Conservation (phyloP, 345 rosid species). For the Sisymbrium altissimum region DNA sequence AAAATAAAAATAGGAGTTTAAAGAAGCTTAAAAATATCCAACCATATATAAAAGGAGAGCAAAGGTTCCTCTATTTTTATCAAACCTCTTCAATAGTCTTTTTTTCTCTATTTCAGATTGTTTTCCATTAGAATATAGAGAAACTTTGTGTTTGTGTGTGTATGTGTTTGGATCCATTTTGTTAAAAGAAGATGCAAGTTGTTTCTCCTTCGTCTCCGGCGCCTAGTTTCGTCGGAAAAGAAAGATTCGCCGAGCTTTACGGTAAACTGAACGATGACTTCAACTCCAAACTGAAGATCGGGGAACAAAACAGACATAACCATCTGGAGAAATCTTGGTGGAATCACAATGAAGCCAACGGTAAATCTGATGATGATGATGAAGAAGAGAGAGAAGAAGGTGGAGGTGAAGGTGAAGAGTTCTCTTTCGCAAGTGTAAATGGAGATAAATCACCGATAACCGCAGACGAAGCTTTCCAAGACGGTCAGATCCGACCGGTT, state of each 20-base stretch:
- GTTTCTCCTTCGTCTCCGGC: slow-evolving; percentile 27
- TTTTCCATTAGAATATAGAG: background rate
- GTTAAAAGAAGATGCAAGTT: slow-evolving; percentile 24
- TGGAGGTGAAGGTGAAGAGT: slow-evolving; percentile 37
- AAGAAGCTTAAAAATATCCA: slow-evolving; percentile 6
- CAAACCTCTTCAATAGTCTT: slow-evolving; percentile 7
- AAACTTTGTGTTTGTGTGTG: background rate
- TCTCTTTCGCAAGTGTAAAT: slow-evolving; percentile 42
- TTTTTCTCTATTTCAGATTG: slow-evolving; percentile 3
- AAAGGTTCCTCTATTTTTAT: slow-evolving; percentile 23
- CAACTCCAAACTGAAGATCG: slow-evolving; percentile 12
- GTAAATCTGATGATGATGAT: background rate
- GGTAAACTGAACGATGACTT: slow-evolving; percentile 13
- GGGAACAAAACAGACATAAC: background rate
- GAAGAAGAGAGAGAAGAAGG: slow-evolving; percentile 15
- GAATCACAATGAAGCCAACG: background rate
- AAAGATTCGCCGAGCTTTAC: slow-evolving; percentile 15
- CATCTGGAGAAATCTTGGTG: background rate
- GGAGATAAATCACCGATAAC: slow-evolving; percentile 41
- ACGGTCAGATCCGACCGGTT: slow-evolving; percentile 56
- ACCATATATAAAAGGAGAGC: slow-evolving; percentile 17
- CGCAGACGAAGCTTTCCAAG: slow-evolving; percentile 45
- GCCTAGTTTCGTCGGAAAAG: slow-evolving; percentile 4
- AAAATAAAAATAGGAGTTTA: background rate
- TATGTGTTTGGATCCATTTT: background rate